Percentiles rank a stretch among this genome's conserved stretches.
Conservation (phyloP, 208 protist species). For the Leishmania aethiopica region DNA sequence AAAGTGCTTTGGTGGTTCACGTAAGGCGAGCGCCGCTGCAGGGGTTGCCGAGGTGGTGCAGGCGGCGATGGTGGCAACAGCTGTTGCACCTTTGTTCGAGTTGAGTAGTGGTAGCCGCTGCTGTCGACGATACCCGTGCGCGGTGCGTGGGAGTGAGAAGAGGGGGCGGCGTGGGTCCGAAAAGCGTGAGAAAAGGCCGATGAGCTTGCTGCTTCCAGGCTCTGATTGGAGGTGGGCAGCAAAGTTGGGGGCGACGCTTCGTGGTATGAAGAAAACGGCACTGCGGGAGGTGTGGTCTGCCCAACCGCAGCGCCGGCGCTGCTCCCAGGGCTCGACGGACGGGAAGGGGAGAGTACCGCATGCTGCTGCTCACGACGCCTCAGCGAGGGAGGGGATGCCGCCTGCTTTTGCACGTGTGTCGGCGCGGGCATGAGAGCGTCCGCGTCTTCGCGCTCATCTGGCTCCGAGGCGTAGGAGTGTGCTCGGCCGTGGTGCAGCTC, state of each 20-base stretch:
- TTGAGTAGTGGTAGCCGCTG: constrained; percentile 27
- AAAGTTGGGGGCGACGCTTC: neutral
- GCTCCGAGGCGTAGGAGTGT: constrained; percentile 28
- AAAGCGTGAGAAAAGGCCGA: neutral
- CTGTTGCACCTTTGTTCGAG: neutral
- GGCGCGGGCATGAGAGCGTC: constrained; percentile 21
- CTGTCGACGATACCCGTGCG: constrained; percentile 10
- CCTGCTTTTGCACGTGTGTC: neutral
- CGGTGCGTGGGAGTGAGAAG: neutral
- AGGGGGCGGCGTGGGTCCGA: neutral
- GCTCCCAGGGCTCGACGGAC: neutral
- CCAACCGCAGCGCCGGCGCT: neutral
- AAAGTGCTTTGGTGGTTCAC: neutral
- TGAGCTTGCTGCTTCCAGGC: neutral
- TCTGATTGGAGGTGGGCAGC: neutral
- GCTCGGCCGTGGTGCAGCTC: constrained; percentile 22
- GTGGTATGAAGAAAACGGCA: neutral
- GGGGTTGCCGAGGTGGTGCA: neutral
- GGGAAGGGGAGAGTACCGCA: neutral
- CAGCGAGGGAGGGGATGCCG: neutral
- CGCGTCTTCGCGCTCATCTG: constrained; percentile 8
- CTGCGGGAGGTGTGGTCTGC: neutral
- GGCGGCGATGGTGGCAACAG: neutral
- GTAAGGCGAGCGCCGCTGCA: constrained; percentile 2
- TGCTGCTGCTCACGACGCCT: neutral